These are phyloP conservation scores for Atalantia buxifolia DNA, from an alignment of 345 rosid genomes.

Conservation along the genomic window DNA sequence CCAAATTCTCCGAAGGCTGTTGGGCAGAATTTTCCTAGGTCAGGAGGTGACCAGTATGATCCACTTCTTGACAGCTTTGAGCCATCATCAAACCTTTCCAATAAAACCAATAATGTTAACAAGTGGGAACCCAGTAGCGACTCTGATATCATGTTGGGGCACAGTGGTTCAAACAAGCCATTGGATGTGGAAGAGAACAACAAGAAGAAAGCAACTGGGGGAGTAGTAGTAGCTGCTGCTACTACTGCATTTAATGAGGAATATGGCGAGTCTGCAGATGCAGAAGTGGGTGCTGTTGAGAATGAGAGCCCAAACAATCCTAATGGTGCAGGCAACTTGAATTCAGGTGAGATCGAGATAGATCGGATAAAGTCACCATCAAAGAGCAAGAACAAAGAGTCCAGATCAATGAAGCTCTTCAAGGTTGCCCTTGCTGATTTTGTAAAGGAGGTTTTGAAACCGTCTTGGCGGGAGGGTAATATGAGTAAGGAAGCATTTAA, in stretches of 20 bases:
- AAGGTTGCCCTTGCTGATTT: conserved; percentile 72
- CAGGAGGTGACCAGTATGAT: conserved; percentile 69
- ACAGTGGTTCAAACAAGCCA: conserved; percentile 46
- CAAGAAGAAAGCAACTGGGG: conserved; percentile 34
- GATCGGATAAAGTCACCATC: conserved; percentile 52
- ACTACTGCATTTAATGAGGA: conserved; percentile 49
- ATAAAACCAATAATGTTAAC: conserved; percentile 32
- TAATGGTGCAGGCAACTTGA: conserved; percentile 26
- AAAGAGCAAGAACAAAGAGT: conserved; percentile 57
- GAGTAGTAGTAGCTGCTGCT: conserved; percentile 22
- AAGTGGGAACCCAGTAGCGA: conserved; percentile 41
- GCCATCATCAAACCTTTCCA: conserved; percentile 42
- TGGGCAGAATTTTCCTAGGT: conserved; percentile 26
- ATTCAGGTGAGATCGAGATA: conserved; percentile 45
- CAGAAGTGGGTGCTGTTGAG: conserved; percentile 58
- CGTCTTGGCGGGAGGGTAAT: conserved; percentile 89
- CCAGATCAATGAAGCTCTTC: conserved; percentile 70
- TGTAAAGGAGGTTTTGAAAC: conserved; percentile 89
- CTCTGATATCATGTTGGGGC: conserved; percentile 37
- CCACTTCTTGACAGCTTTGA: conserved; percentile 85
- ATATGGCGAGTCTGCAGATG: conserved; percentile 70
- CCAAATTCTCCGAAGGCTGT: conserved; percentile 38
- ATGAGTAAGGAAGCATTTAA: conserved; percentile 97
- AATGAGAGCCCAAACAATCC: conserved; percentile 46
- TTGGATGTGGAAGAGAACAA: conserved; percentile 60